A percentile compares a stretch with the other conserved stretches of the same genome.
Conservation (phyloP, 495 filamentous ascomycete species). For the Corynascus novoguineensis region DNA sequence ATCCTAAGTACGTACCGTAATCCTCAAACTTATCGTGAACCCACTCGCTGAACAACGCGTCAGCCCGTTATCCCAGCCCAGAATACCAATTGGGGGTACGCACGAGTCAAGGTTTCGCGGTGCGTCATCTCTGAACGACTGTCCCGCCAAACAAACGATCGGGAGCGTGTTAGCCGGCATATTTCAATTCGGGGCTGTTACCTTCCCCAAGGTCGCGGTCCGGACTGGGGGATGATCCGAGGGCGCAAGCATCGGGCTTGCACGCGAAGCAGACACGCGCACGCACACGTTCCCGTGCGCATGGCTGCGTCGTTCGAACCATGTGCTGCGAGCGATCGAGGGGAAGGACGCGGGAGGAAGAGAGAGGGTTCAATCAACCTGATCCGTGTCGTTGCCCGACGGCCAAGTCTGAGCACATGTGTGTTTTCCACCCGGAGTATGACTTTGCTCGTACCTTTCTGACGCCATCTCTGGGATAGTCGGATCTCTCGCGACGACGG, state of each 20-base stretch:
- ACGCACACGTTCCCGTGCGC: slow-evolving; percentile 15
- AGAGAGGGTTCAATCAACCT: slow-evolving; percentile 35
- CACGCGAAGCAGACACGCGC: slow-evolving; percentile 7
- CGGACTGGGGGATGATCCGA: slow-evolving; percentile 13
- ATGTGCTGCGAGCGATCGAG: slow-evolving; percentile 3
- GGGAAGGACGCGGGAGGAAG: slow-evolving; percentile 21
- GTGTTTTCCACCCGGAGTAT: background rate
- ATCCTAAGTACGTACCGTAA: slow-evolving; percentile 32
- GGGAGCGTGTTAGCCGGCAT: slow-evolving; percentile 31
- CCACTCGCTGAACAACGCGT: slow-evolving; percentile 62
- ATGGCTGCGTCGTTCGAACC: slow-evolving; percentile 26
- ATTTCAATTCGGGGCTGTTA: slow-evolving; percentile 21
- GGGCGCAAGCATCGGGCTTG: slow-evolving; percentile 20
- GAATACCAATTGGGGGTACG: slow-evolving; percentile 11
- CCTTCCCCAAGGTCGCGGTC: slow-evolving; percentile 27
- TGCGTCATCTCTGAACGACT: slow-evolving; percentile 47
- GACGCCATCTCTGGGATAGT: slow-evolving; percentile 68
- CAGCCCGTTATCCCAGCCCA: background rate
- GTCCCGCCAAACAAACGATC: slow-evolving; percentile 25
- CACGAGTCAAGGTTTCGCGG: slow-evolving; percentile 51
- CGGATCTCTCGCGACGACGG: slow-evolving; percentile 49
- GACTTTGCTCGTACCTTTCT: slow-evolving; percentile 64
- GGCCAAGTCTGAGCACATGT: slow-evolving; percentile 7
- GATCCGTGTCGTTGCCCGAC: background rate
- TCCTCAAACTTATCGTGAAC: slow-evolving; percentile 85